phyloP scores from a whole-genome alignment of 441 rosid genomes.

The Euphorbia celastroides region DNA sequence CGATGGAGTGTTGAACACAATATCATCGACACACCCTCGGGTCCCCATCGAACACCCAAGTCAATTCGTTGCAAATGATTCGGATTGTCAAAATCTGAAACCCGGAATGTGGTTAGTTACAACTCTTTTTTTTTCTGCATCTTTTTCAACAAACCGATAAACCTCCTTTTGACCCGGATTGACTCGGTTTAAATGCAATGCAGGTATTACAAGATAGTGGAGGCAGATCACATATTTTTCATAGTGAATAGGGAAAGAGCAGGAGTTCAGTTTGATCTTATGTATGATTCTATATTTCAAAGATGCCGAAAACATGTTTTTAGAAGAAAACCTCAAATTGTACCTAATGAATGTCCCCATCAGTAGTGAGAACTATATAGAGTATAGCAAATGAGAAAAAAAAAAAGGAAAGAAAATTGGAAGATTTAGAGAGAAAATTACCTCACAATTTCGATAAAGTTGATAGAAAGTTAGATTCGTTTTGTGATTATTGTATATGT shows the following conservation, averaged over 20 bases:
- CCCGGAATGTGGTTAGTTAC: conserved; percentile 83
- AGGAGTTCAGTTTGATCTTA: conserved; percentile 76
- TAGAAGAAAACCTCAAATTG: conserved; percentile 50
- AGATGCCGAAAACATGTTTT: conserved; percentile 83
- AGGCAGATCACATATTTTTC: conserved; percentile 86
- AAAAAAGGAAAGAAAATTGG: not conserved
- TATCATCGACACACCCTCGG: conserved; percentile 93
- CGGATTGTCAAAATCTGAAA: conserved; percentile 56
- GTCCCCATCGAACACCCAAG: conserved; percentile 75
- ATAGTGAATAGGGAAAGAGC: conserved; percentile 89
- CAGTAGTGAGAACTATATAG: not conserved
- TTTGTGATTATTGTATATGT: not conserved
- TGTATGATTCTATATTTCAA: conserved; percentile 81
- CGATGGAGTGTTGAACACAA: conserved; percentile 90
- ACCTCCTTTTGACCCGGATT: not conserved
- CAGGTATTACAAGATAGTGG: conserved; percentile 96
- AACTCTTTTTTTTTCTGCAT: too few species aligned
- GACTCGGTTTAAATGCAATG: conserved; percentile 13
- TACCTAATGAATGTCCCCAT: conserved; percentile 42
- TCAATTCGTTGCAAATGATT: conserved; percentile 44
- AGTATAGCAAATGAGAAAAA: not conserved
- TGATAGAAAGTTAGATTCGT: not conserved
- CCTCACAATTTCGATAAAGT: not conserved
- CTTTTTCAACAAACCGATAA: too few species aligned
- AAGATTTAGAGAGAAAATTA: not conserved